Evolutionary conservation across 1,139 yeast species (phyloP).

Genomic region (Blastobotrys capitulatus): DNA sequence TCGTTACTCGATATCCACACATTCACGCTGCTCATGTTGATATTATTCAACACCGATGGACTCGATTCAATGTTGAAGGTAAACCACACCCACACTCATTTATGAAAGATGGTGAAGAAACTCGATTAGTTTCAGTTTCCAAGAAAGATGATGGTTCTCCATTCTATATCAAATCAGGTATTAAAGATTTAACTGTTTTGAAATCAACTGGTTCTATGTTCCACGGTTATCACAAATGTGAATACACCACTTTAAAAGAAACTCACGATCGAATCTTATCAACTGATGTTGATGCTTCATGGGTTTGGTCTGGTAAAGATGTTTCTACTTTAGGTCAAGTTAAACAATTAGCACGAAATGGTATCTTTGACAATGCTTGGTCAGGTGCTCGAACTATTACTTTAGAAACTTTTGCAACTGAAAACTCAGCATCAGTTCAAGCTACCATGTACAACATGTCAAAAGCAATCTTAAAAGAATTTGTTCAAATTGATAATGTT

Average conservation of each 20-base stretch:
- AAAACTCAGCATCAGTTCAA: slow-evolving; percentile 86
- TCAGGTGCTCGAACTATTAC: slow-evolving; percentile 60
- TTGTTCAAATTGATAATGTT: slow-evolving; percentile 56
- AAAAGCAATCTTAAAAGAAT: slow-evolving; percentile 55
- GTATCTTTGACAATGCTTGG: slow-evolving; percentile 62
- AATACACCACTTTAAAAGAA: slow-evolving; percentile 80
- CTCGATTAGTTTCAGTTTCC: slow-evolving; percentile 54
- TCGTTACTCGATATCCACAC: slow-evolving; percentile 58
- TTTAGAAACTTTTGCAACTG: slow-evolving; percentile 71
- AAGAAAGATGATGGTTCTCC: slow-evolving; percentile 41
- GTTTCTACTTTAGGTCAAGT: slow-evolving; percentile 50
- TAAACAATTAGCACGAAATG: slow-evolving; percentile 47
- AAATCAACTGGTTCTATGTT: slow-evolving; percentile 95
- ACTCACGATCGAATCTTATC: slow-evolving; percentile 80
- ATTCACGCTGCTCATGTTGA: slow-evolving; percentile 64
- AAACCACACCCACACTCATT: slow-evolving; percentile 77
- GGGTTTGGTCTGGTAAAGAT: slow-evolving; percentile 57
- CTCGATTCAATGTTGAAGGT: slow-evolving; percentile 69
- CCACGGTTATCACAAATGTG: slow-evolving; percentile 79
- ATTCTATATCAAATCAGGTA: slow-evolving; percentile 58
- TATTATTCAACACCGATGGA: slow-evolving; percentile 72
- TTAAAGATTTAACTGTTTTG: slow-evolving; percentile 79
- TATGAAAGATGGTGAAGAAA: slow-evolving; percentile 76
- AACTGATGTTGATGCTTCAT: slow-evolving; percentile 74
- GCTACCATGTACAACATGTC: slow-evolving; percentile 96